phyloP scores from a whole-genome alignment of 768 basidiomycete genomes.

The Cystobasidium onofrii region DNA sequence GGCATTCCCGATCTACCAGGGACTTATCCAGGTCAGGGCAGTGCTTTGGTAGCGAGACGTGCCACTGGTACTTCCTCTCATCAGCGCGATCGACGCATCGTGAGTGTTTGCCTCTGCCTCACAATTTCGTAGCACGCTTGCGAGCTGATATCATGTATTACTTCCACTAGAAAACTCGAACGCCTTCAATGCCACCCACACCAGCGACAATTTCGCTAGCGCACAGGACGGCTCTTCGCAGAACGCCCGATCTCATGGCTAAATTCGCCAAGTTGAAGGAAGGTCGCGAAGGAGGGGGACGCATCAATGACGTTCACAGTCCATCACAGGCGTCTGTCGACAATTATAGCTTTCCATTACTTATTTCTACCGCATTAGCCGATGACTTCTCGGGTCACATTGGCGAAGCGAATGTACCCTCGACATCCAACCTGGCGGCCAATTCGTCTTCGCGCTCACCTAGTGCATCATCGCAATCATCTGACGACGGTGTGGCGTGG shows the following conservation, averaged over 20 bases:
- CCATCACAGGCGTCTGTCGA: neutral
- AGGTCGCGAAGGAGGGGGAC: neutral
- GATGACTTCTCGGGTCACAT: neutral
- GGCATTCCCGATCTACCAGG: slow-evolving; percentile 10
- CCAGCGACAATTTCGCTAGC: slow-evolving; percentile 50
- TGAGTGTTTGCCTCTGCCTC: neutral
- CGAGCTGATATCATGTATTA: neutral
- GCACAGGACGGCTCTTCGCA: slow-evolving; percentile 61
- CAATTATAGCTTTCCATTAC: neutral
- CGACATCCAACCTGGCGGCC: neutral
- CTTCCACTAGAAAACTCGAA: neutral
- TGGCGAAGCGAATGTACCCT: neutral
- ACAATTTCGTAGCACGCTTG: neutral
- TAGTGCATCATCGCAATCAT: neutral
- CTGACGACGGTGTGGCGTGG: slow-evolving; percentile 51
- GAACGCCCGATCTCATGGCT: slow-evolving; percentile 67
- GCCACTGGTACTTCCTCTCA: slow-evolving; percentile 33
- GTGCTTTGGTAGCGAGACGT: slow-evolving; percentile 32
- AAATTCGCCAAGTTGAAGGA: slow-evolving; percentile 55
- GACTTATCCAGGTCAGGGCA: slow-evolving; percentile 25
- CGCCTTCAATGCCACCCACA: slow-evolving; percentile 4
- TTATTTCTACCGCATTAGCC: neutral
- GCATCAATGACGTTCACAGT: neutral
- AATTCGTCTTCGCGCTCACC: neutral
- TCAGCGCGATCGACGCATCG: slow-evolving; percentile 5